Evolutionary conservation across 495 filamentous ascomycete genomes (phyloP), one percentile per base, ranked within the genome.

Genomic region (Aspergillus ostianus): DNA sequence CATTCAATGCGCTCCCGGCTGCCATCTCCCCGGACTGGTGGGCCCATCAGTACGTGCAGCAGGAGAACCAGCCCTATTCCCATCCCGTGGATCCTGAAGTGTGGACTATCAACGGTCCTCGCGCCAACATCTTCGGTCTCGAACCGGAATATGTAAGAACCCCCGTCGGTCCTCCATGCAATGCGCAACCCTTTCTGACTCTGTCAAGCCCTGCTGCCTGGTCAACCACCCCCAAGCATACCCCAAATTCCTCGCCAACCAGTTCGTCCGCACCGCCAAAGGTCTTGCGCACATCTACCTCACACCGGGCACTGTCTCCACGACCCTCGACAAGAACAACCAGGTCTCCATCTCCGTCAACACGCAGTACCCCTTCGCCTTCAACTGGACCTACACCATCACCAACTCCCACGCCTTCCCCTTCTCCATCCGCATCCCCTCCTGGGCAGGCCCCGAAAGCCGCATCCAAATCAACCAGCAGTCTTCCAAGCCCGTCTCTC

Each of bases 161-260:
- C 65, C 64, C n/a, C 82, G 81, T 32, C 85, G 82, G 68, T 80
- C 64, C 51, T 81, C 86, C 56, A 77, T 79, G 23, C 23, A 26
- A 26, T 26, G 23, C 23, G 12, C 18, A 51, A 59, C 64, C 60
- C 23, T 26, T 26, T 12, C 50, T 21, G 23, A 52, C 50, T 2
- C 76, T 10, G 70, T 77, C 48, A 77, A 77, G 54, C 81, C 83
- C 7, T 87, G 85, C 72, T 87, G 85, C 66, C 85, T 84, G 3
- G 84, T 88, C 56, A 87, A 87, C 64, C 79, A 85, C 65, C 82
- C 79, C 18, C 84, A 87, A 65, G 84, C 80, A 0, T 81, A 78
- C 58, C 84, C 85, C 0, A 87, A 88, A 57, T 86, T 83, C 58
- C 69, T 84, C 17, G 53, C 30, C 60, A 19, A 69, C 55, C 36